Evolutionary conservation across 1,284 basidiomycete species (phyloP).

Genomic region (Austropuccinia psidii): DNA sequence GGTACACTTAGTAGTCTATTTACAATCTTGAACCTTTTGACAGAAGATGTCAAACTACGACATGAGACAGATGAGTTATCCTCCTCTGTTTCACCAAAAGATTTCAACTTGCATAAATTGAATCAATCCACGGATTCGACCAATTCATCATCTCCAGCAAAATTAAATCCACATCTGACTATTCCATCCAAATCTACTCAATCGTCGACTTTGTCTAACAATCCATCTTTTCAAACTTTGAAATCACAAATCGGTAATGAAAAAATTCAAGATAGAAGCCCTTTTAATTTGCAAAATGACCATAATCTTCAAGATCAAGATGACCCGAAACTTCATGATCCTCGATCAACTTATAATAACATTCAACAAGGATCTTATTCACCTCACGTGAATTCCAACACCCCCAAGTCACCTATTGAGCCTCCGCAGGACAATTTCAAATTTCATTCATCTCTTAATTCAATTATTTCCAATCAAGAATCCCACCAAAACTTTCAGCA

Average conservation of each 20-base stretch:
- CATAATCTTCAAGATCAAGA: conserved; percentile 46
- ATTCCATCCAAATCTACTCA: background rate
- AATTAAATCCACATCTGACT: background rate
- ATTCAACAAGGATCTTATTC: background rate
- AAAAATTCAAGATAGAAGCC: too few species aligned
- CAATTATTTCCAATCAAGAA: background rate
- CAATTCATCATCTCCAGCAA: background rate
- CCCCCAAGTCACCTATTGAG: background rate
- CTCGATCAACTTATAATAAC: background rate
- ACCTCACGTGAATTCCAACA: background rate
- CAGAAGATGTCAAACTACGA: conserved; percentile 88
- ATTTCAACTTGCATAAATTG: background rate
- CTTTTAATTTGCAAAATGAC: too few species aligned
- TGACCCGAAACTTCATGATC: conserved; percentile 27
- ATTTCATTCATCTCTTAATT: background rate
- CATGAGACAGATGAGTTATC: conserved; percentile 58
- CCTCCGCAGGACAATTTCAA: background rate
- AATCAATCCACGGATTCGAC: background rate
- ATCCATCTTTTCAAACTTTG: conserved; percentile 3
- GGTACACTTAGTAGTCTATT: conserved; percentile 92
- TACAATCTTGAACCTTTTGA: conserved; percentile 90
- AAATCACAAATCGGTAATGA: conserved; percentile 41
- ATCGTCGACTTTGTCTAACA: background rate
- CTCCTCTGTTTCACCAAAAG: background rate
- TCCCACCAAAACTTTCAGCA: background rate